phyloP scores from a whole-genome alignment of 495 filamentous ascomycete species.

The Penicillium desertorum region DNA sequence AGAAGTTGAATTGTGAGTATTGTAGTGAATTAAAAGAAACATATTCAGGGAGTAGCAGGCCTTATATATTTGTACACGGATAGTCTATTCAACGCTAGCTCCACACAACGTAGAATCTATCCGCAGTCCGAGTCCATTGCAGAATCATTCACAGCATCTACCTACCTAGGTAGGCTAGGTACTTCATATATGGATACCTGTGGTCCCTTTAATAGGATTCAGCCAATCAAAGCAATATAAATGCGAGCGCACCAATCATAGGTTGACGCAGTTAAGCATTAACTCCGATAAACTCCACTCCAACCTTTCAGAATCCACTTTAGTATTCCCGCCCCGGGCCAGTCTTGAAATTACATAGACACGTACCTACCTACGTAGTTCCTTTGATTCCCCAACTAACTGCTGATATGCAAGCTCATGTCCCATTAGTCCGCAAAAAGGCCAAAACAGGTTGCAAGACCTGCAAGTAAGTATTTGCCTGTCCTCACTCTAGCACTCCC shows the following conservation, averaged over 20 bases:
- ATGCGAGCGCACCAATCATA: neutral
- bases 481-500: neutral
- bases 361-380: neutral
- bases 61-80: neutral
- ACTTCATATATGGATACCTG: neutral
- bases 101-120: neutral
- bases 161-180: too few relatives aligned
- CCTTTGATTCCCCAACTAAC: neutral
- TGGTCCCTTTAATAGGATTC: too few relatives aligned
- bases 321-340: neutral
- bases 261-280: neutral
- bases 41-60: neutral
- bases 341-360: neutral
- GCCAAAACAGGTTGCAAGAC: constrained; percentile 32
- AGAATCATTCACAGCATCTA: neutral
- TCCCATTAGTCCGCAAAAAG: constrained; percentile 1
- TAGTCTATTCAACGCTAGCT: neutral
- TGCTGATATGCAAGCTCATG: neutral
- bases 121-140: neutral
- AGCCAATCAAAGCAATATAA: neutral
- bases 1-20: neutral
- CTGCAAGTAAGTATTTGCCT: constrained; percentile 25
- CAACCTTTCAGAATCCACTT: neutral
- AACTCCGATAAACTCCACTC: neutral
- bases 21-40: neutral